phyloP scores from a whole-genome alignment of 768 basidiomycete species.

The Naganishia randhawae region DNA sequence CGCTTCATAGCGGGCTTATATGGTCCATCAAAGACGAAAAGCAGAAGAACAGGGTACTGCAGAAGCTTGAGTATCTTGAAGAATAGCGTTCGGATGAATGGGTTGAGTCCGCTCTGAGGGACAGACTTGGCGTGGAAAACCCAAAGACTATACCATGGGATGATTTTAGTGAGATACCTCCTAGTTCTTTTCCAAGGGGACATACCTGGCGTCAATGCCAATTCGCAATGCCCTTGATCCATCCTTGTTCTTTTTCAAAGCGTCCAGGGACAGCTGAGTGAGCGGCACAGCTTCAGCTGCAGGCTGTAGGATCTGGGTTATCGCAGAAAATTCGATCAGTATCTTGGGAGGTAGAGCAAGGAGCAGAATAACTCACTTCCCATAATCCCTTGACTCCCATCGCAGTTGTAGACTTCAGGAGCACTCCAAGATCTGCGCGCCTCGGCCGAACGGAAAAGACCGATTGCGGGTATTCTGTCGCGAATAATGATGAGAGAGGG shows the following conservation, averaged over 20 bases:
- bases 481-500: not conserved
- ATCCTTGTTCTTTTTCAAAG: slow-evolving; percentile 61
- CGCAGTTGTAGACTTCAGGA: not conserved
- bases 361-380: slow-evolving; percentile 47
- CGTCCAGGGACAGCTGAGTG: slow-evolving; percentile 72
- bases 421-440: not conserved
- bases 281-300: slow-evolving; percentile 69
- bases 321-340: not conserved
- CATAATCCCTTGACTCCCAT: slow-evolving; percentile 54
- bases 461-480: too few species aligned
- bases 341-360: not conserved
- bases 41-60: slow-evolving; percentile 70
- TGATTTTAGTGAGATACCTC: too few species aligned
- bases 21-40: slow-evolving; percentile 87
- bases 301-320: slow-evolving; percentile 64
- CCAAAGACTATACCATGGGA: slow-evolving; percentile 42
- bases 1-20: slow-evolving; percentile 73
- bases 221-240: slow-evolving; percentile 61
- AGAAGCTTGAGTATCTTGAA: slow-evolving; percentile 76
- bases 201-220: slow-evolving; percentile 68
- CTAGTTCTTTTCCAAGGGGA: not conserved
- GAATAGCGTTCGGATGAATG: slow-evolving; percentile 75
- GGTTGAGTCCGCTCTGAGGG: slow-evolving; percentile 66
- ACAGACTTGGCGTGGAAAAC: slow-evolving; percentile 56
- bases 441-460: not conserved